Conservation (phyloP, 768 basidiomycete genomes). For the Auricularia sp. region DNA sequence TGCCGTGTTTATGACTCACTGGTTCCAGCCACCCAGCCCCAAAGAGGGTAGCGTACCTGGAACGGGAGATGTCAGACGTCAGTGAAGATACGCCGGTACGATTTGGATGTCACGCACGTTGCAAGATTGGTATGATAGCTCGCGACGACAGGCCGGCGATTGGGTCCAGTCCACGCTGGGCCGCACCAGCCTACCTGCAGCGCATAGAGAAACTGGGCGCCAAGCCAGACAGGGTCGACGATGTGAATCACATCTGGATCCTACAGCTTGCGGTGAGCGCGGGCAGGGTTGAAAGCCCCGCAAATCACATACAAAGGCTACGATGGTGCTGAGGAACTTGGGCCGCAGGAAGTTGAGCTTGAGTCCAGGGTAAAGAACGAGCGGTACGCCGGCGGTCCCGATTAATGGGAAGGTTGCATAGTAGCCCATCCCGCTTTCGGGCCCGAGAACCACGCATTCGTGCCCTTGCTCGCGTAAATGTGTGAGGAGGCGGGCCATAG, state of each 20-base stretch:
- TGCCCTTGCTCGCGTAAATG: slow-evolving; percentile 31
- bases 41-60: slow-evolving; percentile 27
- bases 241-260: slow-evolving; percentile 33
- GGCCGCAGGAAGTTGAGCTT: slow-evolving; percentile 33
- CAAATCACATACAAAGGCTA: slow-evolving; percentile 18
- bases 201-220: slow-evolving; percentile 31
- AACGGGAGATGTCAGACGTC: slow-evolving; percentile 7
- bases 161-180: slow-evolving; percentile 11
- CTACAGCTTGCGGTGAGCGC: slow-evolving; percentile 6
- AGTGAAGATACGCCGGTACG: background rate
- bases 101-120: slow-evolving; percentile 14
- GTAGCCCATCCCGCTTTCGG: slow-evolving; percentile 23
- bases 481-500: slow-evolving; percentile 30
- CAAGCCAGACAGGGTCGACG: slow-evolving; percentile 38
- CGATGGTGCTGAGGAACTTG: slow-evolving; percentile 24
- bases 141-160: slow-evolving; percentile 20
- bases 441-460: slow-evolving; percentile 32
- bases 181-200: slow-evolving; percentile 28
- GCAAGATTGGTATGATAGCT: slow-evolving; percentile 31
- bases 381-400: slow-evolving; percentile 29
- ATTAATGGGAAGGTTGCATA: slow-evolving; percentile 25
- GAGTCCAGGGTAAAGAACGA: slow-evolving; percentile 26
- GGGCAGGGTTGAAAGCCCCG: background rate
- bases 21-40: slow-evolving; percentile 26
- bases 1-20: background rate